phyloP scores from a whole-genome alignment of 805 yeast species.

The Spathaspora arborariae region DNA sequence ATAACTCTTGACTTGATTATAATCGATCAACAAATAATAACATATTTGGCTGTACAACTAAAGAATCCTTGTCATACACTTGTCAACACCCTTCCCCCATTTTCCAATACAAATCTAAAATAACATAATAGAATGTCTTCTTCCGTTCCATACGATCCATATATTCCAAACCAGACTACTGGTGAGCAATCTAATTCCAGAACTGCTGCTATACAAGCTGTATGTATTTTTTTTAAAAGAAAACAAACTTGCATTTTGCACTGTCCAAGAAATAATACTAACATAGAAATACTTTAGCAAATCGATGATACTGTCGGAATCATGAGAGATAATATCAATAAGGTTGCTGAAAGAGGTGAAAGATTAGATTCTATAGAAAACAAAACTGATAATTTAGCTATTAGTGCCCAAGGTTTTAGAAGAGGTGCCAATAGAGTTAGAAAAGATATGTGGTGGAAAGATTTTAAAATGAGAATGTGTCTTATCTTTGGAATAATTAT shows the following conservation, averaged over 20 bases:
- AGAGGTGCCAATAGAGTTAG: slow-evolving; percentile 96
- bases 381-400: slow-evolving; percentile 89
- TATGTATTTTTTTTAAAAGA: slow-evolving; percentile 42
- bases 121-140: slow-evolving; percentile 53
- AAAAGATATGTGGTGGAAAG: slow-evolving; percentile 99
- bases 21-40: not conserved
- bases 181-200: slow-evolving; percentile 52
- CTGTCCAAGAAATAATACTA: slow-evolving; percentile 22
- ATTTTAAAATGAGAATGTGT: slow-evolving; percentile 93
- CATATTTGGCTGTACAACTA: not conserved
- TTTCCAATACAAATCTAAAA: not conserved
- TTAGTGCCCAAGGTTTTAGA: slow-evolving; percentile 90
- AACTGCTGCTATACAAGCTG: slow-evolving; percentile 82
- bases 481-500: slow-evolving; percentile 73
- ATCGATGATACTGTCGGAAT: slow-evolving; percentile 95
- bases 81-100: not conserved
- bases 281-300: slow-evolving; percentile 44
- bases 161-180: slow-evolving; percentile 60
- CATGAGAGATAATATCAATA: slow-evolving; percentile 95
- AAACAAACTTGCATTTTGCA: too few species aligned
- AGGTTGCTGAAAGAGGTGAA: slow-evolving; percentile 93
- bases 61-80: not conserved
- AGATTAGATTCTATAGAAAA: slow-evolving; percentile 88
- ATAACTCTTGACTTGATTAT: not conserved
- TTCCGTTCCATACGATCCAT: slow-evolving; percentile 82